These are phyloP conservation scores for Limtongia smithiae DNA, from an alignment of 805 yeast species.

Conservation along the genomic window DNA sequence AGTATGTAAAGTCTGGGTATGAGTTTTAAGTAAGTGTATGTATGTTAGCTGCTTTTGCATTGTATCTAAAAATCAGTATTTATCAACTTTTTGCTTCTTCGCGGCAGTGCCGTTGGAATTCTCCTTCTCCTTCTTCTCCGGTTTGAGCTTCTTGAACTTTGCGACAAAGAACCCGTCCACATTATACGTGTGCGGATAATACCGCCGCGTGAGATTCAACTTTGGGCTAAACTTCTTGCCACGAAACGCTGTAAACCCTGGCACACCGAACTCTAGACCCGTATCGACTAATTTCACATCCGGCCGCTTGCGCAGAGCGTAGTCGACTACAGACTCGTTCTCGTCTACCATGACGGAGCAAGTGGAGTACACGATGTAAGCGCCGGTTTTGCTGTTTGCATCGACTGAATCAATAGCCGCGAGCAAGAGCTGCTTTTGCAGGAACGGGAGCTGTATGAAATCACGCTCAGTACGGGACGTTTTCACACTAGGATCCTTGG, in stretches of 20 bases:
- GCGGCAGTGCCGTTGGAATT: not conserved
- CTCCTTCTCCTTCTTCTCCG: conserved; percentile 7
- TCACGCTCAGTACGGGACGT: conserved; percentile 92
- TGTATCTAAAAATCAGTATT: not conserved
- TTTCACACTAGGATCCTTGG: conserved; percentile 93
- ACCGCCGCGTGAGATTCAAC: conserved; percentile 80
- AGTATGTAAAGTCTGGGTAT: conserved; percentile 15
- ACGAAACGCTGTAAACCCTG: conserved; percentile 88
- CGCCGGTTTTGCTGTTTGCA: conserved; percentile 87
- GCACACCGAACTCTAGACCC: conserved; percentile 89
- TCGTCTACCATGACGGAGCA: conserved; percentile 98
- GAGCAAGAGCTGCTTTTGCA: conserved; percentile 87
- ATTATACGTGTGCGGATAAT: conserved; percentile 96
- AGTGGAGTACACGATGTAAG: conserved; percentile 91
- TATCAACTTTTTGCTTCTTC: not conserved
- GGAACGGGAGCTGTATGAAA: conserved; percentile 92
- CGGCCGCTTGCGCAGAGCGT: conserved; percentile 92
- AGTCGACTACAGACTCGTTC: conserved; percentile 97
- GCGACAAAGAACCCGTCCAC: conserved; percentile 99
- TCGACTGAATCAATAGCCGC: conserved; percentile 98
- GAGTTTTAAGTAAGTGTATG: conserved; percentile 11
- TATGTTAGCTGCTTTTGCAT: not conserved
- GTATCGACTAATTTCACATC: conserved; percentile 92
- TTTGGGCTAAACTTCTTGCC: conserved; percentile 85
- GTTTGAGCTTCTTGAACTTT: conserved; percentile 70